Evolutionary conservation across 164 flowering plant genomes (phyloP).

Genomic region (Amborella trichopoda): DNA sequence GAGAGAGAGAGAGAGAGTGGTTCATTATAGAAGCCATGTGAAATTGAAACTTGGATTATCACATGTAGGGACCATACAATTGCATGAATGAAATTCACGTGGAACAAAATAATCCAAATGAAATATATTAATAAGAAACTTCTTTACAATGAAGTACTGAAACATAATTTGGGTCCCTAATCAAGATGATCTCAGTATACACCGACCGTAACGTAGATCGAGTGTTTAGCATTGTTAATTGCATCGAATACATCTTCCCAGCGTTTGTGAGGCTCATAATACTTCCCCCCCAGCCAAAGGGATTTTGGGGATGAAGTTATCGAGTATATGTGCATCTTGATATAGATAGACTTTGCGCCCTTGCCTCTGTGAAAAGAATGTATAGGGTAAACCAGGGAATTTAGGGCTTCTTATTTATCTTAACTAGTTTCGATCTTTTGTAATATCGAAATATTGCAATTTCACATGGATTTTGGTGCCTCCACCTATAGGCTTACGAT

Average conservation of each 20-base stretch:
- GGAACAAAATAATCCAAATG: too few species aligned
- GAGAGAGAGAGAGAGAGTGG: too few species aligned
- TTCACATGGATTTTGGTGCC: conserved; percentile 37
- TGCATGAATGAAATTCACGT: too few species aligned
- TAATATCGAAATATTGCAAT: conserved; percentile 24
- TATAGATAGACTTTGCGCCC: conserved; percentile 44
- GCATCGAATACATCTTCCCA: conserved; percentile 74
- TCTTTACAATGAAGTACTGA: too few species aligned
- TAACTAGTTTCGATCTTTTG: conserved; percentile 31
- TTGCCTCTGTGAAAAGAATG: conserved; percentile 38
- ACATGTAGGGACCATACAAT: too few species aligned
- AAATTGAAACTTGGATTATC: too few species aligned
- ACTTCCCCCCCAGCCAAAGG: conserved; percentile 12
- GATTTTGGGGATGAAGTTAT: conserved; percentile 14
- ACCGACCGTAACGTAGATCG: conserved; percentile 76
- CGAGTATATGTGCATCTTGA: conserved; percentile 48
- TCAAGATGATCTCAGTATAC: conserved; percentile 33
- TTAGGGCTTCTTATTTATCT: conserved; percentile 21
- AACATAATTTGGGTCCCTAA: conserved; percentile 35
- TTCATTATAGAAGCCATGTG: too few species aligned
- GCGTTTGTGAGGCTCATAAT: conserved; percentile 33
- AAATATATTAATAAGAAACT: too few species aligned
- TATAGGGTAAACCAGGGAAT: conserved; percentile 31
- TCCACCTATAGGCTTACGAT: conserved; percentile 23
- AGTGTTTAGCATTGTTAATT: conserved; percentile 34